Evolutionary conservation across 306 rosid genomes (phyloP).

Genomic region (Malus orientalis): DNA sequence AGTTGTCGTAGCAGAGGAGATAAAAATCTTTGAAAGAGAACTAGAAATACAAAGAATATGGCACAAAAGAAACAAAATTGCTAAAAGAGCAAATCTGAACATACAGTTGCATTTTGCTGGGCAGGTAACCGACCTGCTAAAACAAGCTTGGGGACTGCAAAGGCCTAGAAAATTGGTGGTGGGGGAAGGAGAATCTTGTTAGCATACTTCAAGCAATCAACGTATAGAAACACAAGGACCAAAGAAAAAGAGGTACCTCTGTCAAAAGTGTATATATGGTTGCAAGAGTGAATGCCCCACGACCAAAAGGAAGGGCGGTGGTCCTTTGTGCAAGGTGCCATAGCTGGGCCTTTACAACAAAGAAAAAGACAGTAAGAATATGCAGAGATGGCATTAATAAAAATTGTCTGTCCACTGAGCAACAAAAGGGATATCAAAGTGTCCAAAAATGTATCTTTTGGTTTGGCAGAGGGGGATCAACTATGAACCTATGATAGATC

Average conservation of each 20-base stretch:
- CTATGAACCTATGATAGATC: not conserved
- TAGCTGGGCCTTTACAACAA: slow-evolving; percentile 62
- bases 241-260: slow-evolving; percentile 44
- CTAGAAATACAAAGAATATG: not conserved
- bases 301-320: slow-evolving; percentile 91
- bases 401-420: not conserved
- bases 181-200: slow-evolving; percentile 8
- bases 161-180: slow-evolving; percentile 44
- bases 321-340: slow-evolving; percentile 99
- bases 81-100: slow-evolving; percentile 30
- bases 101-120: slow-evolving; percentile 93
- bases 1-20: not conserved
- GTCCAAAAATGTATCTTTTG: not conserved
- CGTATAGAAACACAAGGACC: slow-evolving; percentile 3
- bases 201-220: not conserved
- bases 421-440: not conserved
- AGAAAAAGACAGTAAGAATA: slow-evolving; percentile 5
- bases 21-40: not conserved
- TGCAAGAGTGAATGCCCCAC: slow-evolving; percentile 96
- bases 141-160: slow-evolving; percentile 85
- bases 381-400: not conserved
- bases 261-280: slow-evolving; percentile 91
- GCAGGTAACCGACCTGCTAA: slow-evolving; percentile 96
- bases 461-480: not conserved
- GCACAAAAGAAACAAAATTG: not conserved